Conservation (phyloP, 2,329 filamentous ascomycete genomes). For the Alternaria angustiovoidea region DNA sequence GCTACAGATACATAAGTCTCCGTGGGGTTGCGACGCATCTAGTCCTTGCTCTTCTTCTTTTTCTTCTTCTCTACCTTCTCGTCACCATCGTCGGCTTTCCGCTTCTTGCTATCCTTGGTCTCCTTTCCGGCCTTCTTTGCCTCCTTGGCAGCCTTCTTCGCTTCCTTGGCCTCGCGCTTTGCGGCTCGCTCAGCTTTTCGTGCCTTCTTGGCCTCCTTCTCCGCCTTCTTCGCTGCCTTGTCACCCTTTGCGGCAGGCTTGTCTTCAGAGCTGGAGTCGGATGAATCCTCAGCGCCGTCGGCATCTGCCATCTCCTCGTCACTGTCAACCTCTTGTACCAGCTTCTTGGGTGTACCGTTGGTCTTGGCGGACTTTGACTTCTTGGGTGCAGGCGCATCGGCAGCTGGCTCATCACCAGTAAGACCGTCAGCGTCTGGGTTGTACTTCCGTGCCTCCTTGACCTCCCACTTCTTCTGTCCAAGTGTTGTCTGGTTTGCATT, state of each 20-base stretch:
- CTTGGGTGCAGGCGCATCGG: constrained; percentile 37
- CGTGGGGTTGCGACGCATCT: constrained; percentile 25
- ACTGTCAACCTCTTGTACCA: constrained; percentile 60
- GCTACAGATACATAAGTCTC: constrained; percentile 18
- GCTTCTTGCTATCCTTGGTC: constrained; percentile 61
- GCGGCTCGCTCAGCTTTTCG: constrained; percentile 50
- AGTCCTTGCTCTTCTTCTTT: constrained; percentile 65
- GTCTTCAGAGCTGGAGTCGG: constrained; percentile 47
- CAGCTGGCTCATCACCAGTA: constrained; percentile 69
- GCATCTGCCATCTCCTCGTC: constrained; percentile 53
- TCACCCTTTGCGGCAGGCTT: constrained; percentile 44
- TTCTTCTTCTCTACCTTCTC: constrained; percentile 67
- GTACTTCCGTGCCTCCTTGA: constrained; percentile 94
- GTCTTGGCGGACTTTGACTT: constrained; percentile 58
- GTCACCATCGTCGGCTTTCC: constrained; percentile 40
- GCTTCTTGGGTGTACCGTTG: constrained; percentile 53
- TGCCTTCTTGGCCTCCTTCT: constrained; percentile 57
- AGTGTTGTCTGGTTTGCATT: constrained; percentile 59
- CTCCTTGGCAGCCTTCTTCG: constrained; percentile 62
- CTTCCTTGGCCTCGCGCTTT: constrained; percentile 53
- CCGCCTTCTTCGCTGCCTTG: constrained; percentile 51
- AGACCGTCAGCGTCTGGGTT: constrained; percentile 93
- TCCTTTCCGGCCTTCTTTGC: constrained; percentile 65
- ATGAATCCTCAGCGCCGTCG: constrained; percentile 47
- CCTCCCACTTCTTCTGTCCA: constrained; percentile 75